These are phyloP conservation scores for Talaromyces sp. DNA, from an alignment of 2,329 filamentous ascomycete species.

Conservation along the genomic window DNA sequence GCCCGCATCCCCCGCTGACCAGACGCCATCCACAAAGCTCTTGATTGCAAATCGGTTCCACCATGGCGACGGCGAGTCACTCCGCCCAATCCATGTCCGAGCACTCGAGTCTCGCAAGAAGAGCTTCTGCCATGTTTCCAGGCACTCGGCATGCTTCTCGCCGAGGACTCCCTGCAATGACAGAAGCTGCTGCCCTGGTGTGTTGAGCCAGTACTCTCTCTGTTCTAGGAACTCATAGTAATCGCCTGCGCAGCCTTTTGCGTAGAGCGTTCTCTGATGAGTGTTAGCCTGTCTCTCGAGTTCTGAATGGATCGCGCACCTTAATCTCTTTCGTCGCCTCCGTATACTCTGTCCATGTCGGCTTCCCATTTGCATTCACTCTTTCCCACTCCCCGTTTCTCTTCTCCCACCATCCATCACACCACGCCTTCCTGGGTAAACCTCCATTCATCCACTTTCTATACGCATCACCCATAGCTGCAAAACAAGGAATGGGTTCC, in stretches of 20 bases:
- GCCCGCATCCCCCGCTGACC: not conserved
- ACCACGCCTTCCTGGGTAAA: conserved; percentile 1
- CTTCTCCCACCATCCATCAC: conserved; percentile 5
- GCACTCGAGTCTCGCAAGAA: conserved; percentile 1
- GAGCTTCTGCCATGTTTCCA: not conserved
- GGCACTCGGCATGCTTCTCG: not conserved
- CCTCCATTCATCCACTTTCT: not conserved
- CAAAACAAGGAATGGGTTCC: not conserved
- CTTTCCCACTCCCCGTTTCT: not conserved
- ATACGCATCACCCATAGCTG: conserved; percentile 5
- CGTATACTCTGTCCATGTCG: conserved; percentile 5
- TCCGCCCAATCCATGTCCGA: not conserved
- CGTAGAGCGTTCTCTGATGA: not conserved
- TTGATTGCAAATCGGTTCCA: not conserved
- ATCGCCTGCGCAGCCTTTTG: not conserved
- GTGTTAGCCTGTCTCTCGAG: not conserved
- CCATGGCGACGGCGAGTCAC: not conserved
- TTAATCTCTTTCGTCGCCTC: not conserved
- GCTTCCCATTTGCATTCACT: conserved; percentile 1
- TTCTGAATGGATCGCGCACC: not conserved
- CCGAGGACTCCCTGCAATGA: not conserved
- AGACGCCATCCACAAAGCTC: not conserved
- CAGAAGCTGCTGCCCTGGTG: not conserved
- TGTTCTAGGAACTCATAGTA: not conserved
- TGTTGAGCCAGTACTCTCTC: conserved; percentile 2